Percentiles rank a stretch among this genome's conserved stretches.
These are phyloP conservation scores for Venturia carpophila DNA, from an alignment of 2,329 filamentous ascomycete species.

Conservation along the genomic window DNA sequence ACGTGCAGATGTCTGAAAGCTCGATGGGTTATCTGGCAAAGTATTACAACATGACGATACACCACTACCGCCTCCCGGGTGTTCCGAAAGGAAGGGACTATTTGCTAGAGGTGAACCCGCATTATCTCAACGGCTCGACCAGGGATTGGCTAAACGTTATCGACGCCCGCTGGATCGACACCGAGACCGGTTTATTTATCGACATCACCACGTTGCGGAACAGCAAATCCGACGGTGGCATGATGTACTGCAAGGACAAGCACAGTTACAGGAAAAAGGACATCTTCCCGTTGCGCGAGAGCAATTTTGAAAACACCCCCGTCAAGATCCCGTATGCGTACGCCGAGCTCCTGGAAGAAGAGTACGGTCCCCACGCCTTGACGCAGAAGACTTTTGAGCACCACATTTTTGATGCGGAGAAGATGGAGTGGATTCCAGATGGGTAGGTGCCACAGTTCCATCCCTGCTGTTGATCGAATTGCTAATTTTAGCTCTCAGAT, in stretches of 20 bases:
- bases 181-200: conserved; percentile 51
- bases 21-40: conserved; percentile 49
- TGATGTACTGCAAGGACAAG: conserved; percentile 50
- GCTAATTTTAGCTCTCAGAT: not conserved
- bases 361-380: conserved; percentile 46
- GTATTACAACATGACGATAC: conserved; percentile 57
- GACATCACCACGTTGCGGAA: conserved; percentile 52
- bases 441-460: conserved; percentile 8
- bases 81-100: conserved; percentile 35
- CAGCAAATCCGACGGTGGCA: conserved; percentile 38
- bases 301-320: conserved; percentile 45
- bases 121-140: conserved; percentile 40
- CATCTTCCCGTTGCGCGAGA: conserved; percentile 51
- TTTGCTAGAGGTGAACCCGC: conserved; percentile 52
- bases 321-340: conserved; percentile 52
- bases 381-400: conserved; percentile 39
- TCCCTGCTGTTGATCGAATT: not conserved
- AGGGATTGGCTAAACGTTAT: conserved; percentile 48
- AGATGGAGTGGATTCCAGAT: conserved; percentile 18
- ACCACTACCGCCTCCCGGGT: conserved; percentile 37
- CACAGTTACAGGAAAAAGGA: conserved; percentile 47
- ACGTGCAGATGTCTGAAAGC: conserved; percentile 50
- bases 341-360: conserved; percentile 44
- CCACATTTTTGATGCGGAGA: conserved; percentile 34
- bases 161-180: conserved; percentile 56